Conservation (phyloP, 2,329 filamentous ascomycete genomes). For the Alternaria brassicicola region DNA sequence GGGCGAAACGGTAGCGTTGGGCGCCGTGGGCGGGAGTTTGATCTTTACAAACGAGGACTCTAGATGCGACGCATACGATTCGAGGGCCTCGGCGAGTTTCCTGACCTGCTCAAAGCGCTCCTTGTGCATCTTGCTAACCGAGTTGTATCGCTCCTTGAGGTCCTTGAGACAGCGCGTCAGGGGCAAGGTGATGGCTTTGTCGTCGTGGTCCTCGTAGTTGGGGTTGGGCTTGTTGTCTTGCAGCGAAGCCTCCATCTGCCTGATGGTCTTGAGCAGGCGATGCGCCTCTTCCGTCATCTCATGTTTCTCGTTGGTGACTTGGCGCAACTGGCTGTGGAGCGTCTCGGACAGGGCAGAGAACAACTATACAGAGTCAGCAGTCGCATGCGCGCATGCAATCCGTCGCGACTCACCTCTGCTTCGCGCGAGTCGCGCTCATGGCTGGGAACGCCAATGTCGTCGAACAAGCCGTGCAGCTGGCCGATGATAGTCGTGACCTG, state of each 20-base stretch:
- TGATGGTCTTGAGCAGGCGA: constrained; percentile 81
- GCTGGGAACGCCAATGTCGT: constrained; percentile 93
- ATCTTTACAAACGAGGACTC: constrained; percentile 87
- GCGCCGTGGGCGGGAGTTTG: constrained; percentile 79
- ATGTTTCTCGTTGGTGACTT: constrained; percentile 87
- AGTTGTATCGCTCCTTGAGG: constrained; percentile 84
- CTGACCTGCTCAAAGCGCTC: constrained; percentile 96
- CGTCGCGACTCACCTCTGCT: constrained; percentile 70
- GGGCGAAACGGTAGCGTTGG: constrained; percentile 76
- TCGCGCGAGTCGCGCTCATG: constrained; percentile 93
- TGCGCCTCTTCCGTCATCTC: constrained; percentile 89
- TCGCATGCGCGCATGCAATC: not conserved
- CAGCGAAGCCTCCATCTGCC: constrained; percentile 90
- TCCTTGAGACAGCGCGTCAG: constrained; percentile 77
- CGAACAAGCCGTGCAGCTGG: constrained; percentile 92
- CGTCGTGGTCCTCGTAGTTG: constrained; percentile 70
- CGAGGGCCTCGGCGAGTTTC: constrained; percentile 90
- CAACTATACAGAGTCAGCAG: constrained; percentile 62
- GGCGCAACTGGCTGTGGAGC: constrained; percentile 84
- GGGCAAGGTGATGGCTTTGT: constrained; percentile 80
- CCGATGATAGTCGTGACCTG: constrained; percentile 94
- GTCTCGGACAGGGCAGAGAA: constrained; percentile 92
- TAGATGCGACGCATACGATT: constrained; percentile 95
- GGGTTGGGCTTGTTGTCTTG: constrained; percentile 73
- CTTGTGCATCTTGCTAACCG: constrained; percentile 80